phyloP scores from a whole-genome alignment of 2,329 filamentous ascomycete species.

The Leptosphaerulina australis region DNA sequence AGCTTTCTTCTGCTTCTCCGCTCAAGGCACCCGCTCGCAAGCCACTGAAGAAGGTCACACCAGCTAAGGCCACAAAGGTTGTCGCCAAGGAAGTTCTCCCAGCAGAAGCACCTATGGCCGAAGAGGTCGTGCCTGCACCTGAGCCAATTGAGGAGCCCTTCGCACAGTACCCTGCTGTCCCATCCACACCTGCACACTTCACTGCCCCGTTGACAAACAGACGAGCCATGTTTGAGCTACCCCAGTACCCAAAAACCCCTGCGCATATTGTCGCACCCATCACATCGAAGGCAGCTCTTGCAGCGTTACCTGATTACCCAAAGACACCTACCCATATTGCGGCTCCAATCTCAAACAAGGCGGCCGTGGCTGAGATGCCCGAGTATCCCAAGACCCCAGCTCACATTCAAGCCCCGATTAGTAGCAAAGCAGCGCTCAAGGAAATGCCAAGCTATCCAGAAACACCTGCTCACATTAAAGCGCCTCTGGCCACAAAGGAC shows the following conservation, averaged over 20 bases:
- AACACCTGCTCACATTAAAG: constrained; percentile 27
- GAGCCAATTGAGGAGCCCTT: constrained; percentile 31
- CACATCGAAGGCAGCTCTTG: constrained; percentile 23
- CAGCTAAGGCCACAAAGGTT: constrained; percentile 19
- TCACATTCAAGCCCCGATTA: constrained; percentile 22
- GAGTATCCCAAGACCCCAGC: constrained; percentile 30
- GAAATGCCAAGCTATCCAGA: constrained; percentile 24
- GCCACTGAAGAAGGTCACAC: constrained; percentile 26
- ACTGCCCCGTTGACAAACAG: constrained; percentile 17
- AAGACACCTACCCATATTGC: constrained; percentile 35
- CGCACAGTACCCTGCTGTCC: constrained; percentile 27
- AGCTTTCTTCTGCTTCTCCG: constrained; percentile 30
- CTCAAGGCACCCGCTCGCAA: constrained; percentile 37
- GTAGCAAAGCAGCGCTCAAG: constrained; percentile 14
- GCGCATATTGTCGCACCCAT: constrained; percentile 29
- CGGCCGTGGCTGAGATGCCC: constrained; percentile 30
- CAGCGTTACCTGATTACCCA: constrained; percentile 30
- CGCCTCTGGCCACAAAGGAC: constrained; percentile 25
- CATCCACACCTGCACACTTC: constrained; percentile 29
- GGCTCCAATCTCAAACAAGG: constrained; percentile 23
- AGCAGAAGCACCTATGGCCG: neutral
- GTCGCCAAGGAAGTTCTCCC: constrained; percentile 1
- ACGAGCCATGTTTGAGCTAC: constrained; percentile 24
- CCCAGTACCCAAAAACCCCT: constrained; percentile 32
- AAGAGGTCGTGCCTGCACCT: constrained; percentile 1